Conservation (phyloP, 345 rosid species). For the Brassica incana region DNA sequence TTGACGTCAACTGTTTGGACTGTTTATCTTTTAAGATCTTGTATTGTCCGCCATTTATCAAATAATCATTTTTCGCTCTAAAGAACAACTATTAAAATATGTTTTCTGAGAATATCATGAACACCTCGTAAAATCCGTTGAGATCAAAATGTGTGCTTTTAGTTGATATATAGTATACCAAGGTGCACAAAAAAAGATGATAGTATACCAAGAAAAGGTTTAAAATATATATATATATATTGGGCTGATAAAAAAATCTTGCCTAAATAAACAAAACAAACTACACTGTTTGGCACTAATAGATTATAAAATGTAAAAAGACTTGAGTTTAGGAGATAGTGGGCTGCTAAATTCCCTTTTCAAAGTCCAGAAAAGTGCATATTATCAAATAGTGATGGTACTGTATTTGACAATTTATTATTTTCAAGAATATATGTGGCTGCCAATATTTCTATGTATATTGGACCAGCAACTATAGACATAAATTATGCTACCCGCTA, state of each 20-base stretch:
- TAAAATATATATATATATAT: too few relatives aligned
- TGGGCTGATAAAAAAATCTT: not conserved
- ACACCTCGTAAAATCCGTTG: not conserved
- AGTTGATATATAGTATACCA: too few relatives aligned
- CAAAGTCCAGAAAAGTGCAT: not conserved
- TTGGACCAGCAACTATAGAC: not conserved
- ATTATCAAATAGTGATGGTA: not conserved
- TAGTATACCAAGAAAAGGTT: too few relatives aligned
- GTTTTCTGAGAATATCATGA: not conserved
- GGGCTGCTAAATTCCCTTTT: not conserved
- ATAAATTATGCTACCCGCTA: constrained; percentile 14
- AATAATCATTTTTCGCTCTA: too few relatives aligned
- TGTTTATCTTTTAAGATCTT: too few relatives aligned
- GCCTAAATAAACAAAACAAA: not conserved
- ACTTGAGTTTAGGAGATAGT: not conserved
- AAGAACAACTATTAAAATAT: too few relatives aligned
- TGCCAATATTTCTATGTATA: not conserved
- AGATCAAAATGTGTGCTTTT: not conserved
- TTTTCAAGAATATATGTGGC: not conserved
- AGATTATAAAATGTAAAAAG: not conserved
- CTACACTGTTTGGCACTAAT: not conserved
- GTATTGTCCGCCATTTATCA: too few relatives aligned
- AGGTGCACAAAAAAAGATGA: too few relatives aligned
- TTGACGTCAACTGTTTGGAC: too few relatives aligned
- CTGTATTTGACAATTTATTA: not conserved